Percentiles rank a stretch among this genome's conserved stretches.
These are phyloP conservation scores for Fusarium compactum DNA, from an alignment of 2,329 filamentous ascomycete species.

Conservation along the genomic window DNA sequence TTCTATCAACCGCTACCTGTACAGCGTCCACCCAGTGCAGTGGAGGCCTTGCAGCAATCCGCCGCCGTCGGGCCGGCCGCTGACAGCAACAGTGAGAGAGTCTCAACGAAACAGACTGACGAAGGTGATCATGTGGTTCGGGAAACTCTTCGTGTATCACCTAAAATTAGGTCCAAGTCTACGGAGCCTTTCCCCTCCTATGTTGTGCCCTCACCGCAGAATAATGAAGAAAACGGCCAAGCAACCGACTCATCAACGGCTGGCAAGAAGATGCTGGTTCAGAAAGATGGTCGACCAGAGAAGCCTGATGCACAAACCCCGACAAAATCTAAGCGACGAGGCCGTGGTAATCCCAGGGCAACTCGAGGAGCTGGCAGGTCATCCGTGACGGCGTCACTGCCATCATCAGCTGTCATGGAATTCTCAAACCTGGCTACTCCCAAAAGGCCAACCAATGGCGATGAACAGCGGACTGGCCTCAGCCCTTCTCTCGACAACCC, in stretches of 20 bases:
- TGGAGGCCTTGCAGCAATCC: conserved; percentile 48
- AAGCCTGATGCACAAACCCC: conserved; percentile 33
- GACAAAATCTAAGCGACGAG: conserved; percentile 30
- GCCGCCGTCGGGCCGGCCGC: conserved; percentile 42
- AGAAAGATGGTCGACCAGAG: conserved; percentile 15
- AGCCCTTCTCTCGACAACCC: conserved; percentile 18
- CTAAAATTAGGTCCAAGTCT: conserved; percentile 23
- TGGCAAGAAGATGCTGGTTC: not conserved
- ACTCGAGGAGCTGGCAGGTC: conserved; percentile 17
- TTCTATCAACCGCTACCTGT: conserved; percentile 41
- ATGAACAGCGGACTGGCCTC: not conserved
- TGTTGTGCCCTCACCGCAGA: not conserved
- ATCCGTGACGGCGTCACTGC: conserved; percentile 40
- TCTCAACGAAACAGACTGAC: not conserved
- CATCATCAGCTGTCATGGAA: conserved; percentile 36
- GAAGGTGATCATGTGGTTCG: not conserved
- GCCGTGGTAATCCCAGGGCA: conserved; percentile 27
- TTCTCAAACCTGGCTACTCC: conserved; percentile 32
- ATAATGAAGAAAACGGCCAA: not conserved
- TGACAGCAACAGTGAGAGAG: conserved; percentile 21
- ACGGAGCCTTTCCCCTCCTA: conserved; percentile 2
- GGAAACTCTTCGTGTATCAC: not conserved
- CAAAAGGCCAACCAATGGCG: not conserved
- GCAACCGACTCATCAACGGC: not conserved
- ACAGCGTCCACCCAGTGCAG: conserved; percentile 29